Conservation (phyloP, 164 flowering plant genomes). For the Dillenia suffruticosa region DNA sequence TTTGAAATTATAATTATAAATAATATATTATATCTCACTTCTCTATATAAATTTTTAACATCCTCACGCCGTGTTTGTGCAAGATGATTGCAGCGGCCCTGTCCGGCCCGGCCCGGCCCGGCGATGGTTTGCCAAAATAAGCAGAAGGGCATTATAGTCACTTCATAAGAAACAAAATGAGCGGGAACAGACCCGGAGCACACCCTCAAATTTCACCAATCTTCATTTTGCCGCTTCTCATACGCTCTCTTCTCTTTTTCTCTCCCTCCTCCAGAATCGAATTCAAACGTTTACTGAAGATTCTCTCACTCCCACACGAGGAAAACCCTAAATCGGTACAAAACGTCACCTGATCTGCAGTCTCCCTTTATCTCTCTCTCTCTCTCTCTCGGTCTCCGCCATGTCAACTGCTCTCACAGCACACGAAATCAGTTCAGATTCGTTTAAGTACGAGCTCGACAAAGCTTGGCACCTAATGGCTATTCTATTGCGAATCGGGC, state of each 20-base stretch:
- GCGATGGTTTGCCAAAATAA: too few species aligned
- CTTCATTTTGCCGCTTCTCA: not conserved
- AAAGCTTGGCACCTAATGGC: conserved; percentile 34
- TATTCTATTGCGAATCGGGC: conserved; percentile 25
- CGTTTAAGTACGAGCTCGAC: conserved; percentile 9
- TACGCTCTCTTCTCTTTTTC: not conserved
- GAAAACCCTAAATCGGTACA: not conserved
- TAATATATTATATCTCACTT: too few species aligned
- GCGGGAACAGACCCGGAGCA: conserved; percentile 20
- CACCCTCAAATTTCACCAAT: conserved; percentile 8
- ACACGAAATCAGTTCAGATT: conserved; percentile 1
- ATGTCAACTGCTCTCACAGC: conserved; percentile 16
- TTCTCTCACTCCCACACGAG: not conserved
- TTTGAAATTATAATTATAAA: too few species aligned
- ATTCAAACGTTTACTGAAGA: not conserved
- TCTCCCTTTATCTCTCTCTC: not conserved
- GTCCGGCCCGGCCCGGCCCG: too few species aligned
- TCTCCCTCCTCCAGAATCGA: conserved; percentile 8
- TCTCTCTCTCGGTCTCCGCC: not conserved
- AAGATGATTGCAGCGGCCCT: too few species aligned
- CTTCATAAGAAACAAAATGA: too few species aligned
- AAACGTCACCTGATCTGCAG: conserved; percentile 6
- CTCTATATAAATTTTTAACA: too few species aligned
- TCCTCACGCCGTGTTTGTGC: too few species aligned
- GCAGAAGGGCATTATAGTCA: too few species aligned